Base-by-base conservation (phyloP, 129 eudicot genomes). In the Apium graveolens region DNA sequence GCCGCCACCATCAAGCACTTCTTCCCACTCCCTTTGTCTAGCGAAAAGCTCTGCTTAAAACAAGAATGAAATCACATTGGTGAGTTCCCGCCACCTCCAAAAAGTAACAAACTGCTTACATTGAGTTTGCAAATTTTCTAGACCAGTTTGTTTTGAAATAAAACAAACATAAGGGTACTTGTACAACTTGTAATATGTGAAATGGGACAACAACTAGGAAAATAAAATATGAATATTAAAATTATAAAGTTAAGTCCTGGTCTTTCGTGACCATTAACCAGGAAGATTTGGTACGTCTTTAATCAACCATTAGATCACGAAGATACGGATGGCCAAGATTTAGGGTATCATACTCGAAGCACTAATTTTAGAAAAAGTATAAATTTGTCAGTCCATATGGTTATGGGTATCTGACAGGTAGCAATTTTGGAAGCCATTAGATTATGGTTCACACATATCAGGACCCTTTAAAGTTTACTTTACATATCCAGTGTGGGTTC, bases 1-100 rank as follows among this genome's bases (percentile, higher is more conserved):
- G 93, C 86, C 11, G 76, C 72, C 27, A 87, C 31, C 87, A 85
- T 80, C n/a, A 68, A 85, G n/a, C 87, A 83, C 35, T 87, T 89
- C 78, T 85, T 87, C 42, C 93, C 88, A 72, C 78, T 89, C 74
- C 38, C 31, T 45, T 79, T 89, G n/a, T 63, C 77, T 14, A 89
- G 82, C 57, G 35, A 13, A 70, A 87, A 87, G 70, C 84, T 68
- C 91, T 89, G 78, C 80, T 31, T 6, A 11, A 11, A 70, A 37
- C 21, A 32, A 8, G 12, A 70, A 32, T 6, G 6, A 70, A 3
- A 34, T 35, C 1, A 18, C 43, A 69, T 68, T 63, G 17, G 70
- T 63, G 37, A 63, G 70, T 63, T n/a, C 20, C 27, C 70, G 13
- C 31, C 2, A 8, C n/a, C n/a, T n/a, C n/a, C n/a, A n/a, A n/a